Percentiles rank a stretch among this genome's conserved stretches.
phyloP scores from a whole-genome alignment of 2,329 filamentous ascomycete species.

The Parascedosporium putredinis region DNA sequence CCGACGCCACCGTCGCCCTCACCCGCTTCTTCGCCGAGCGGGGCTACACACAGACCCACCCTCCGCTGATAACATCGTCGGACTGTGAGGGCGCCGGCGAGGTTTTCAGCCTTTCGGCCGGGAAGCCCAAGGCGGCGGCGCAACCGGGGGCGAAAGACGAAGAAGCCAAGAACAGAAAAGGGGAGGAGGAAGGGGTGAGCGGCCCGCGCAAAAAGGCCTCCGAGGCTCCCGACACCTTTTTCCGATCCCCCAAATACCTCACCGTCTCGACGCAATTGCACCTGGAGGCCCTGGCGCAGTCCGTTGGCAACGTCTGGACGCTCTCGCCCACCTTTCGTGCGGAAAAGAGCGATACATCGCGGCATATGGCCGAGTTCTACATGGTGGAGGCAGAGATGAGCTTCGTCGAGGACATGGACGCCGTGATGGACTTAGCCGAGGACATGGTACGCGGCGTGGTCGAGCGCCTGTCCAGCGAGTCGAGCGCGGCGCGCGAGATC shows the following conservation, averaged over 20 bases:
- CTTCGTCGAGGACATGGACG: conserved; percentile 59
- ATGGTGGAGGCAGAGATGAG: conserved; percentile 92
- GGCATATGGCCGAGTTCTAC: conserved; percentile 95
- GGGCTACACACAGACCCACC: conserved; percentile 74
- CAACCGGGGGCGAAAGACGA: conserved; percentile 16
- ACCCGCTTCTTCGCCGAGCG: conserved; percentile 64
- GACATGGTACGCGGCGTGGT: conserved; percentile 54
- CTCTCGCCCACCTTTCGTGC: conserved; percentile 89
- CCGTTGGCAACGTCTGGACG: conserved; percentile 85
- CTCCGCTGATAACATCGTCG: conserved; percentile 89
- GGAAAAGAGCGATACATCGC: conserved; percentile 83
- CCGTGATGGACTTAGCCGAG: conserved; percentile 73
- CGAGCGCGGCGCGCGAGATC: conserved; percentile 33
- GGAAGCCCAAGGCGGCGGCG: conserved; percentile 16
- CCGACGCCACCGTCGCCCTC: conserved; percentile 62
- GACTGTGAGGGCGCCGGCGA: conserved; percentile 96
- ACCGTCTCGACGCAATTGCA: conserved; percentile 94
- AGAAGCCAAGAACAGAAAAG: no score
- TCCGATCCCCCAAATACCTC: conserved; percentile 79
- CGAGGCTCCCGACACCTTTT: conserved; percentile 51
- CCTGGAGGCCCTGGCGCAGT: conserved; percentile 81
- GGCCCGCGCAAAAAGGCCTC: conserved; percentile 21
- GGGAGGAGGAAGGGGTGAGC: no score
- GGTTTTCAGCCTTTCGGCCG: conserved; percentile 63
- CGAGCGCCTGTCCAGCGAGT: conserved; percentile 27